A percentile compares a stretch with the other conserved stretches of the same genome.
Evolutionary conservation across 2,329 filamentous ascomycete genomes (phyloP).

Genomic region (Dactylonectria estremocensis): DNA sequence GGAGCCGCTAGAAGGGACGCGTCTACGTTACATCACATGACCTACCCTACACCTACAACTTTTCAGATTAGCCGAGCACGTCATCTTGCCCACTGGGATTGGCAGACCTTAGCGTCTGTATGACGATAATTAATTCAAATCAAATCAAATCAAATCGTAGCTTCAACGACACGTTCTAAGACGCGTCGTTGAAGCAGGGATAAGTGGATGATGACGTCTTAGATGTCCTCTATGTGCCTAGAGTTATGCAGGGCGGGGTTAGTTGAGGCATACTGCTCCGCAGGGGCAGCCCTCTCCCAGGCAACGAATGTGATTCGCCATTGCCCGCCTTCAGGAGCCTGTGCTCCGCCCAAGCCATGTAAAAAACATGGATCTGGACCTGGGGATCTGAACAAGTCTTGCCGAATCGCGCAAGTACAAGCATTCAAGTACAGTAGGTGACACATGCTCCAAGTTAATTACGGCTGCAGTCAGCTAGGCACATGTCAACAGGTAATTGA

Average conservation of each 20-base stretch:
- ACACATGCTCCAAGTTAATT: background rate
- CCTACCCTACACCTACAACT: no score
- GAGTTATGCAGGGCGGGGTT: background rate
- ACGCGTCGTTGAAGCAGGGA: no score
- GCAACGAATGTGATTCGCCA: background rate
- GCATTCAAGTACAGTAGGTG: background rate
- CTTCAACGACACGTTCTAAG: no score
- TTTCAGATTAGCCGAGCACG: no score
- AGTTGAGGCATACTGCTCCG: no score
- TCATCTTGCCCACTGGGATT: no score
- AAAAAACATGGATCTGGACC: background rate
- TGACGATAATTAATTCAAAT: no score
- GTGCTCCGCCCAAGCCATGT: background rate
- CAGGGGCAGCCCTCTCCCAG: no score
- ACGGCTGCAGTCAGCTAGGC: constrained; percentile 1
- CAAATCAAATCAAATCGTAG: no score
- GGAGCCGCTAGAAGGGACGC: no score
- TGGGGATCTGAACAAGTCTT: background rate
- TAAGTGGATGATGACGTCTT: constrained; percentile 7
- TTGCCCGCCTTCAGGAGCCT: background rate
- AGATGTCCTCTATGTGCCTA: background rate
- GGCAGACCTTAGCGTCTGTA: no score
- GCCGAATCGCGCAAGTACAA: background rate
- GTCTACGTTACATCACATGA: no score
- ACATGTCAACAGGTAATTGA: background rate